These are phyloP conservation scores for Lipomyces orientalis DNA, from an alignment of 805 yeast genomes.

Conservation along the genomic window DNA sequence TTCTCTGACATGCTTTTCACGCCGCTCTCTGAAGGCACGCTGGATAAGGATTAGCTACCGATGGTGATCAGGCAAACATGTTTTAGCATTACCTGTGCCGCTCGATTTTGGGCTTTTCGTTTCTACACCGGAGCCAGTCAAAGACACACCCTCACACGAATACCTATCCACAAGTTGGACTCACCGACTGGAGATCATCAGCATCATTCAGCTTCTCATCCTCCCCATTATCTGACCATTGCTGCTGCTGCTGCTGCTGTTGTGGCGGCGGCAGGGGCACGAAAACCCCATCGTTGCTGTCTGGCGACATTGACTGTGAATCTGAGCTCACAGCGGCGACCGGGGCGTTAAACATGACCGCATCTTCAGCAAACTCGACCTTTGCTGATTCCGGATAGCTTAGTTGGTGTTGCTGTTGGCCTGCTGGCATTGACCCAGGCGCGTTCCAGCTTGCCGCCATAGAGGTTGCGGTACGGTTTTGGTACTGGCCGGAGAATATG, in stretches of 20 bases:
- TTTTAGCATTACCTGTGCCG: constrained; percentile 27
- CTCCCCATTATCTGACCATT: background rate
- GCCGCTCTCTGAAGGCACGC: constrained; percentile 34
- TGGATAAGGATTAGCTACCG: background rate
- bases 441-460: background rate
- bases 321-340: background rate
- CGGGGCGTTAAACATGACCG: background rate
- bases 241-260: background rate
- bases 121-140: constrained; percentile 51
- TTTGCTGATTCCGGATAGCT: background rate
- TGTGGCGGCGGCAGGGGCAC: background rate
- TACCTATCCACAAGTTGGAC: background rate
- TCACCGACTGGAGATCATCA: constrained; percentile 14
- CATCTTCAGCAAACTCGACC: background rate
- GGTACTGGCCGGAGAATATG: background rate
- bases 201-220: constrained; percentile 16
- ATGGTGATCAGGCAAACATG: background rate
- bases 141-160: background rate
- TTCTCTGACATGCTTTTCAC: constrained; percentile 28
- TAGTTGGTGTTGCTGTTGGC: background rate
- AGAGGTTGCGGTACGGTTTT: background rate
- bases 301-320: background rate
- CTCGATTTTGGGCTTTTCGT: constrained; percentile 42
- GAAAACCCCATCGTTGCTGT: background rate
- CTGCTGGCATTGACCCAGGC: background rate